Conservation (phyloP, 345 rosid species). For the Anastatica hierochuntica region DNA sequence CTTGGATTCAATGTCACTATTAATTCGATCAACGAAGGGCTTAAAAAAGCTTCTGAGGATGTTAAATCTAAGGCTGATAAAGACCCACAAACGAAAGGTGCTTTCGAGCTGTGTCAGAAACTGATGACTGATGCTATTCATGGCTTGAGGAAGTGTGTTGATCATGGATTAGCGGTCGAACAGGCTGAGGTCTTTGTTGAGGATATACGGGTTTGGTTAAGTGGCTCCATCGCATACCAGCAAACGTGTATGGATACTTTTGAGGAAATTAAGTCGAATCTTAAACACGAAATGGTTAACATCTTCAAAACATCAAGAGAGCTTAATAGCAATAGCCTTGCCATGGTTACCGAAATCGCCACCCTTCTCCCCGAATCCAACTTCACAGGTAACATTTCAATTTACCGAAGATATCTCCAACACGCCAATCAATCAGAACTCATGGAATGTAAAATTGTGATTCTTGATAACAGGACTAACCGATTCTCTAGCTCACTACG, state of each 20-base stretch:
- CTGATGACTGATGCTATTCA: constrained; percentile 45
- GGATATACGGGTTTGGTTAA: constrained; percentile 60
- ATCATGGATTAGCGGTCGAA: constrained; percentile 27
- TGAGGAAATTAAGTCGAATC: constrained; percentile 36
- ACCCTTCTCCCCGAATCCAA: constrained; percentile 30
- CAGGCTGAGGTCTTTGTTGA: constrained; percentile 27
- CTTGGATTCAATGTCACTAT: constrained; percentile 39
- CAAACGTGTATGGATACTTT: constrained; percentile 68
- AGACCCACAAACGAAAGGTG: constrained; percentile 42
- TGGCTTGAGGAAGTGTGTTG: constrained; percentile 42
- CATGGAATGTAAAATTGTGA: not conserved
- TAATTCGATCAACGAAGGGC: constrained; percentile 26
- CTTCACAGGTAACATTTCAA: constrained; percentile 10
- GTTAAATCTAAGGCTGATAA: constrained; percentile 33
- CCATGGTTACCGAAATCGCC: constrained; percentile 45
- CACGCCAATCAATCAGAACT: not conserved
- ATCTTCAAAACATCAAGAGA: constrained; percentile 32
- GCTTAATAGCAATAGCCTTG: constrained; percentile 63
- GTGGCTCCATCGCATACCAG: constrained; percentile 66
- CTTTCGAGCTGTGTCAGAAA: constrained; percentile 43
- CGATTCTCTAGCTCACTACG: constrained; percentile 5
- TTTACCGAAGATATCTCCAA: not conserved
- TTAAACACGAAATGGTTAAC: constrained; percentile 36
- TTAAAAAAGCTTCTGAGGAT: constrained; percentile 30
- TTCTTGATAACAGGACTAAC: constrained; percentile 6